Conservation (phyloP, 148 eudicot genomes). For the Amaranthus cruentus region DNA sequence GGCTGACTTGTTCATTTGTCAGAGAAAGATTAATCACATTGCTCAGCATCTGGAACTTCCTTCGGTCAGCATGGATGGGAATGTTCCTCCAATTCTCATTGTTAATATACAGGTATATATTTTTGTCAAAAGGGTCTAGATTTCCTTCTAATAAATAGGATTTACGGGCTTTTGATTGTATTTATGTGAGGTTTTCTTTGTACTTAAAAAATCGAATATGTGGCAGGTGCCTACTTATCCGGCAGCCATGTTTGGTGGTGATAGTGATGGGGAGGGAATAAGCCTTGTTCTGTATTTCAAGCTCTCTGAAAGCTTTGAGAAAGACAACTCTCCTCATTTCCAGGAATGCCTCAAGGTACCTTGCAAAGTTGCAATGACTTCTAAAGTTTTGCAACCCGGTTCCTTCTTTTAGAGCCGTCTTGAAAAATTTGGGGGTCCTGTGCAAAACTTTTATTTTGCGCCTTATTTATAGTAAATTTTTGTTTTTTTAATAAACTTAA, state of each 20-base stretch:
- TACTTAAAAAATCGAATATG: not conserved
- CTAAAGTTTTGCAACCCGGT: no score
- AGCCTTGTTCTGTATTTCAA: slow-evolving; percentile 80
- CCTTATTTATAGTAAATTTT: no score
- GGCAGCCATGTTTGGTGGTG: slow-evolving; percentile 65
- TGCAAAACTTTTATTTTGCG: no score
- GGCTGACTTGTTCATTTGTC: slow-evolving; percentile 60
- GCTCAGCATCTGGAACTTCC: slow-evolving; percentile 87
- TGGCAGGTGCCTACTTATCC: slow-evolving; percentile 76
- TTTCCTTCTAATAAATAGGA: not conserved
- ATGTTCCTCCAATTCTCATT: slow-evolving; percentile 57
- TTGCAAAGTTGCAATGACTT: no score
- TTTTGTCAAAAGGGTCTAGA: not conserved
- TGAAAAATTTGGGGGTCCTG: no score
- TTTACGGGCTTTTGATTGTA: not conserved
- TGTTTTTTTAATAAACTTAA: no score
- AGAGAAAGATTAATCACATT: slow-evolving; percentile 68
- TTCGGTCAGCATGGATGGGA: slow-evolving; percentile 34
- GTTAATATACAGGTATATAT: slow-evolving; percentile 70
- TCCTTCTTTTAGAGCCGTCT: no score
- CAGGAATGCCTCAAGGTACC: slow-evolving; percentile 62
- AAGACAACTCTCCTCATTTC: slow-evolving; percentile 61
- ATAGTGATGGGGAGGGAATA: slow-evolving; percentile 79
- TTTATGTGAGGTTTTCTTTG: not conserved
- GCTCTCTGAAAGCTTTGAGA: slow-evolving; percentile 60